Evolutionary conservation across 2,329 filamentous ascomycete genomes (phyloP).

Genomic region (Atkinsonella texensis): DNA sequence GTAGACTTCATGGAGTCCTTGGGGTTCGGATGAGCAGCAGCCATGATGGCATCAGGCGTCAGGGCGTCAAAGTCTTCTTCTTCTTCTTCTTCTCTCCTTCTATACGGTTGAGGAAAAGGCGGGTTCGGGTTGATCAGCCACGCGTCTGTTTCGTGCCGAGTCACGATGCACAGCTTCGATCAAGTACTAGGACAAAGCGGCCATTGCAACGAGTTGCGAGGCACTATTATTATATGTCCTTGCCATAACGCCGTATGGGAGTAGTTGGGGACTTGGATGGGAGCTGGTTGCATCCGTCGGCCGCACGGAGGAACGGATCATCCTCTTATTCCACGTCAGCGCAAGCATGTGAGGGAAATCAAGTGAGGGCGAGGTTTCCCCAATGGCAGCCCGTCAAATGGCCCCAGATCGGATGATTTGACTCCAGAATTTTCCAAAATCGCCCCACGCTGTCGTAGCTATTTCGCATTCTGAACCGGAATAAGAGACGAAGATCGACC

Average conservation of each 20-base stretch:
- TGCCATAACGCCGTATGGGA: not conserved
- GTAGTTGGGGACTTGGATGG: not conserved
- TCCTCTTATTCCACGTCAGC: not conserved
- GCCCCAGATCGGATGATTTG: not conserved
- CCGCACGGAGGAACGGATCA: not conserved
- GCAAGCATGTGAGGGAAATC: not conserved
- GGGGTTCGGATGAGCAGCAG: slow-evolving; percentile 6
- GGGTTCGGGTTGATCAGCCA: not conserved
- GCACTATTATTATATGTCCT: not conserved
- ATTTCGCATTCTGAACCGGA: not conserved
- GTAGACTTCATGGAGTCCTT: slow-evolving; percentile 14
- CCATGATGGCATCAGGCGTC: not conserved
- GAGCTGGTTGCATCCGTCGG: not conserved
- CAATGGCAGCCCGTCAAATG: not conserved
- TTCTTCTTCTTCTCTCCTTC: not conserved
- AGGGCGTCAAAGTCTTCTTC: too few species aligned
- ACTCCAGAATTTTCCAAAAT: not conserved
- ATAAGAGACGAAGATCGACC: not conserved
- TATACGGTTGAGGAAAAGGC: not conserved
- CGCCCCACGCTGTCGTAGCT: not conserved
- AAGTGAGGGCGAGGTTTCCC: not conserved
- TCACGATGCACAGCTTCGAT: not conserved
- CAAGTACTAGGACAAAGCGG: too few species aligned
- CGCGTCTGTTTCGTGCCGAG: not conserved
- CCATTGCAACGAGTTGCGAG: not conserved